Conservation (phyloP, 352 stramenopile species). For the Phytophthora sansomeana region DNA sequence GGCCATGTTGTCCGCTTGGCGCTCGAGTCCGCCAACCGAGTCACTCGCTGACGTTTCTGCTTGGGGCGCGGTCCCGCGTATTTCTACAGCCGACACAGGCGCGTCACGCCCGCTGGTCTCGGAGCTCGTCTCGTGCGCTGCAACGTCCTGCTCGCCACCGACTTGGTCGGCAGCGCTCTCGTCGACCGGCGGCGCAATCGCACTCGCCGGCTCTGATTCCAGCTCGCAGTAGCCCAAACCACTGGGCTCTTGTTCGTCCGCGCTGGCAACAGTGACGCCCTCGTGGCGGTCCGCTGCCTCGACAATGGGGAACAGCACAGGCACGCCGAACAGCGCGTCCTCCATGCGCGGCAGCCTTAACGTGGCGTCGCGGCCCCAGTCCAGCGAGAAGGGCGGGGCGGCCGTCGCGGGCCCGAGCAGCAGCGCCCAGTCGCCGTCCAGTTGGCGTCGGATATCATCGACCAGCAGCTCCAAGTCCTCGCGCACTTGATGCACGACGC, state of each 20-base stretch:
- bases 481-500: constrained; percentile 59
- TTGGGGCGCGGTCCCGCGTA: constrained; percentile 25
- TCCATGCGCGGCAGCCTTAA: constrained; percentile 55
- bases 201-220: constrained; percentile 4
- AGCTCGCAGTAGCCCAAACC: not conserved
- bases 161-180: constrained; percentile 4
- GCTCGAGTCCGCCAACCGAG: constrained; percentile 1
- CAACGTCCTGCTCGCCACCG: constrained; percentile 9
- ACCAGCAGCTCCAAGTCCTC: constrained; percentile 53
- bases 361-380: constrained; percentile 35
- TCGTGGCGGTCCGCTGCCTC: constrained; percentile 16
- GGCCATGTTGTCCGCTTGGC: constrained; percentile 32
- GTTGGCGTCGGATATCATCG: constrained; percentile 42
- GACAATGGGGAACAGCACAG: constrained; percentile 34
- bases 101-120: constrained; percentile 20
- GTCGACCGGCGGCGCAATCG: constrained; percentile 3
- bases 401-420: constrained; percentile 19
- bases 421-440: constrained; percentile 48
- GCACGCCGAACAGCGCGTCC: constrained; percentile 51
- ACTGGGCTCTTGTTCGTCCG: constrained; percentile 6
- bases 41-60: constrained; percentile 32
- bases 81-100: constrained; percentile 37
- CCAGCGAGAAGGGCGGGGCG: constrained; percentile 19
- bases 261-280: constrained; percentile 8
- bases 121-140: constrained; percentile 12